Percentiles rank a stretch among this genome's conserved stretches.
These are phyloP conservation scores for Thalassiosira exigua DNA, from an alignment of 352 stramenopile species.

Conservation along the genomic window DNA sequence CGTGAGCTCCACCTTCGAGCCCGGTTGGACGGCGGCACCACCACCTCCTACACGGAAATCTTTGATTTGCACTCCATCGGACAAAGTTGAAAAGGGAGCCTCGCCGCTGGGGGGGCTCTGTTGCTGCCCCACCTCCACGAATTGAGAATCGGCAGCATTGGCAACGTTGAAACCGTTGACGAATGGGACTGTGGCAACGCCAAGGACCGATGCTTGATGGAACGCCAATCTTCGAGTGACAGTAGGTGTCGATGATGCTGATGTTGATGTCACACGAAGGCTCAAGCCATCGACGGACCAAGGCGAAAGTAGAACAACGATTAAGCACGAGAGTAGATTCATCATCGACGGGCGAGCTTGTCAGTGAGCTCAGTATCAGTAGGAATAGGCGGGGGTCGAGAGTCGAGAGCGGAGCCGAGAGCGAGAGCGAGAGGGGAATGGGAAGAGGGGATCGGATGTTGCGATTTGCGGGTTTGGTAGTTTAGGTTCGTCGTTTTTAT, in stretches of 20 bases:
- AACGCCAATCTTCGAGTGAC: constrained; percentile 10
- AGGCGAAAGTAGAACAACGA: constrained; percentile 1
- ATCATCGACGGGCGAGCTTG: background rate
- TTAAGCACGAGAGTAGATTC: constrained; percentile 8
- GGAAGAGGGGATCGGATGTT: too few relatives aligned
- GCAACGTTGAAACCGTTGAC: background rate
- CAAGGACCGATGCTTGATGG: background rate
- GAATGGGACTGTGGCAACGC: background rate
- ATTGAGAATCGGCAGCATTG: constrained; percentile 30
- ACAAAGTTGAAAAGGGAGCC: constrained; percentile 62
- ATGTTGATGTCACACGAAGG: background rate
- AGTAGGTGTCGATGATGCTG: background rate
- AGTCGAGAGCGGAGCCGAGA: too few relatives aligned
- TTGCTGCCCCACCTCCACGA: constrained; percentile 45
- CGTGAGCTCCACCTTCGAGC: constrained; percentile 64
- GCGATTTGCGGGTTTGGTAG: too few relatives aligned
- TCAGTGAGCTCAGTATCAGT: too few relatives aligned
- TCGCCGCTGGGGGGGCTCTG: constrained; percentile 47
- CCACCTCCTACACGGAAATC: constrained; percentile 56
- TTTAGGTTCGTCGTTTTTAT: too few relatives aligned
- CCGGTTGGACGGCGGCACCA: constrained; percentile 27
- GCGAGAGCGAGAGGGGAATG: too few relatives aligned
- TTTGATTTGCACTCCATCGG: constrained; percentile 77
- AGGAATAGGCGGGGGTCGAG: too few relatives aligned
- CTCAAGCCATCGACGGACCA: constrained; percentile 5